Percentiles rank a stretch among this genome's conserved stretches.
Evolutionary conservation across 192 early-diverging fungal genomes (phyloP).

Genomic region (Entomortierella parvispora): DNA sequence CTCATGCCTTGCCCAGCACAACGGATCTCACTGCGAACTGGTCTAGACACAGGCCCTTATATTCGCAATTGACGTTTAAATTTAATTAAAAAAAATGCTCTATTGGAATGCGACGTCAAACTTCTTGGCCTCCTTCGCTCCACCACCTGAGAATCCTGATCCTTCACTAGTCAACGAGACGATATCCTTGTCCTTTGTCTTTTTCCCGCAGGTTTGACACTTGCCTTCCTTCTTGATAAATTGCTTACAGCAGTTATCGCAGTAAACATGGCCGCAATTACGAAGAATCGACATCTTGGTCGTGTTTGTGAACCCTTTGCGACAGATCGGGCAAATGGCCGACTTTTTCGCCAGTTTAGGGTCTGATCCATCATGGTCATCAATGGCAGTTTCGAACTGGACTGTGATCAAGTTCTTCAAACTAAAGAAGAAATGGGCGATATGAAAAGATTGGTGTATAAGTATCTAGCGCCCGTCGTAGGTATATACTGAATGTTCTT

Average conservation of each 20-base stretch:
- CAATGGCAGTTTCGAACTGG: conserved; percentile 65
- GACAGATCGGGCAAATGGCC: conserved; percentile 74
- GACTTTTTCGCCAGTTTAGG: conserved; percentile 36
- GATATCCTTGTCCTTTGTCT: conserved; percentile 76
- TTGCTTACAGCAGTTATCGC: conserved; percentile 69
- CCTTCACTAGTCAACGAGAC: conserved; percentile 75
- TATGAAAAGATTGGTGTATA: neutral
- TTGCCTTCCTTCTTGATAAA: conserved; percentile 76
- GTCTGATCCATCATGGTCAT: conserved; percentile 51
- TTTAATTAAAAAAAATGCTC: too few relatives aligned
- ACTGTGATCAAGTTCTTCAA: conserved; percentile 73
- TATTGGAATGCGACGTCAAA: conserved; percentile 78
- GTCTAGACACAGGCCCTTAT: too few relatives aligned
- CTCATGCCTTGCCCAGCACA: too few relatives aligned
- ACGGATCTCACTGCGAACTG: too few relatives aligned
- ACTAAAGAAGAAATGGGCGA: conserved; percentile 42
- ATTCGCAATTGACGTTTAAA: too few relatives aligned
- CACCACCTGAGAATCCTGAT: conserved; percentile 59
- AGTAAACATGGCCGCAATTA: conserved; percentile 79
- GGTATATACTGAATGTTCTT: neutral
- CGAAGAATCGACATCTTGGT: conserved; percentile 68
- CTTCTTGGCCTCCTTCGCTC: conserved; percentile 69
- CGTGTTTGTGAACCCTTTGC: conserved; percentile 78
- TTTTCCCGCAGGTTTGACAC: conserved; percentile 75
- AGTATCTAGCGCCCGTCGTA: neutral